Percentiles rank a stretch among this genome's conserved stretches.
phyloP scores from a whole-genome alignment of 2,329 filamentous ascomycete genomes.

The Purpureocillium lavendulum region DNA sequence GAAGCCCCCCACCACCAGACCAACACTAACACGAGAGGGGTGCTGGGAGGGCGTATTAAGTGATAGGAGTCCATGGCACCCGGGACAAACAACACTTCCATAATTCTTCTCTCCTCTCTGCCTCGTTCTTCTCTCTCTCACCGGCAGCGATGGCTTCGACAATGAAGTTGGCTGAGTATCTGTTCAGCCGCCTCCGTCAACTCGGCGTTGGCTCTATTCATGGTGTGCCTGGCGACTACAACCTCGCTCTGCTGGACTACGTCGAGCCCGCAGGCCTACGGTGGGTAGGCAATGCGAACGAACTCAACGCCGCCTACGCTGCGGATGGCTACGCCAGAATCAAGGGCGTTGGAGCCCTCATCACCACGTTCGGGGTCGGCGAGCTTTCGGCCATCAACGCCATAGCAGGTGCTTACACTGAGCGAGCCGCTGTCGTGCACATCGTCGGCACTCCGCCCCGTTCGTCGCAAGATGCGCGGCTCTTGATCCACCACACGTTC shows the following conservation, averaged over 20 bases:
- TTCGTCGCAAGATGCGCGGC: slow-evolving; percentile 30
- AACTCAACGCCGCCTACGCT: slow-evolving; percentile 49
- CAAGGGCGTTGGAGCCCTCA: slow-evolving; percentile 38
- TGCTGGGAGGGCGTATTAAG: no score
- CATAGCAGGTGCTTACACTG: slow-evolving; percentile 49
- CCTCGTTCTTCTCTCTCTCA: not conserved
- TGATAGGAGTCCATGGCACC: no score
- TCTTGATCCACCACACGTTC: slow-evolving; percentile 44
- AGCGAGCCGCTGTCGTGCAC: slow-evolving; percentile 47
- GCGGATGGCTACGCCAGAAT: slow-evolving; percentile 50
- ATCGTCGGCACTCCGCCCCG: slow-evolving; percentile 45
- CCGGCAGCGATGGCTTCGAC: not conserved
- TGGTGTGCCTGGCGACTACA: slow-evolving; percentile 37
- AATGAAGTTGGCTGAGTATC: slow-evolving; percentile 29
- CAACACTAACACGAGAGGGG: no score
- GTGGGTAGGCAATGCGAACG: slow-evolving; percentile 47
- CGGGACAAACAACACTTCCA: no score
- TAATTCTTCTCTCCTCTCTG: not conserved
- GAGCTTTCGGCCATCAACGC: slow-evolving; percentile 49
- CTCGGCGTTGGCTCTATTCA: slow-evolving; percentile 49
- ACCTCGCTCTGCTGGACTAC: slow-evolving; percentile 27
- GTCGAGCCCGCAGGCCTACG: slow-evolving; percentile 25
- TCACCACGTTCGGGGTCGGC: slow-evolving; percentile 55
- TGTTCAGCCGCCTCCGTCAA: slow-evolving; percentile 50
- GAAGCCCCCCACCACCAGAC: no score